Evolutionary conservation across 768 basidiomycete genomes (phyloP).

Genomic region (Holtermannia corniformis): DNA sequence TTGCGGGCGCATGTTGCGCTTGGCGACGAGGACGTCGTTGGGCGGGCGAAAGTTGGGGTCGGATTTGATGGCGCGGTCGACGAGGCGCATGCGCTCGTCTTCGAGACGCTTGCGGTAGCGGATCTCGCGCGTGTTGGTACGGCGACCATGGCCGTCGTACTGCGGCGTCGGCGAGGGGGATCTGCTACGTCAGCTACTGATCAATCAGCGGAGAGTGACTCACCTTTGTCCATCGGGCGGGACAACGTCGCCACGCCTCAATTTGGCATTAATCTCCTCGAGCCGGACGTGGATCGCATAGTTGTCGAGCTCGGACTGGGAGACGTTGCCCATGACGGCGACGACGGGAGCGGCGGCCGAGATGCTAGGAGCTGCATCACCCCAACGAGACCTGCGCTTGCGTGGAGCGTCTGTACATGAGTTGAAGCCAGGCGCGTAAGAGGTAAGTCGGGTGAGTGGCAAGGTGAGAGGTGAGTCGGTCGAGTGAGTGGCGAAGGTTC

Average conservation of each 20-base stretch:
- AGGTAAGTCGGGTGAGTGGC: conserved; percentile 23
- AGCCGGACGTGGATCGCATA: conserved; percentile 92
- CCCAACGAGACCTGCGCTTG: conserved; percentile 96
- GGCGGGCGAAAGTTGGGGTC: conserved; percentile 98
- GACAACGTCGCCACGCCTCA: conserved; percentile 85
- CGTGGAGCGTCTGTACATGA: conserved; percentile 63
- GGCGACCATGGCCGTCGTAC: conserved; percentile 92
- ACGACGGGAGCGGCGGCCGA: conserved; percentile 86
- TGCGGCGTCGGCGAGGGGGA: conserved; percentile 95
- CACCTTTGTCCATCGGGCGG: conserved; percentile 91
- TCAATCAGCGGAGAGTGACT: neutral
- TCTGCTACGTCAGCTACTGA: conserved; percentile 43
- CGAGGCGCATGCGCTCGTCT: conserved; percentile 66
- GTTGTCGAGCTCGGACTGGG: conserved; percentile 90
- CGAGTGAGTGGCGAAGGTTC: conserved; percentile 41
- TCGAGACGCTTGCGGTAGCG: conserved; percentile 82
- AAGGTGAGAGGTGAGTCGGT: conserved; percentile 49
- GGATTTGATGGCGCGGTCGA: conserved; percentile 92
- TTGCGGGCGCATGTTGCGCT: conserved; percentile 82
- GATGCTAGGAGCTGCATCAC: conserved; percentile 67
- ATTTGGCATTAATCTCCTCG: conserved; percentile 94
- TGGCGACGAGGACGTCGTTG: conserved; percentile 89
- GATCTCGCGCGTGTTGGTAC: conserved; percentile 97
- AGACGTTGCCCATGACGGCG: conserved; percentile 80
- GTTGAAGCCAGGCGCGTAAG: conserved; percentile 38